These are phyloP conservation scores for Plasmodium fragile DNA, from an alignment of 169 alveolate species.

Conservation along the genomic window DNA sequence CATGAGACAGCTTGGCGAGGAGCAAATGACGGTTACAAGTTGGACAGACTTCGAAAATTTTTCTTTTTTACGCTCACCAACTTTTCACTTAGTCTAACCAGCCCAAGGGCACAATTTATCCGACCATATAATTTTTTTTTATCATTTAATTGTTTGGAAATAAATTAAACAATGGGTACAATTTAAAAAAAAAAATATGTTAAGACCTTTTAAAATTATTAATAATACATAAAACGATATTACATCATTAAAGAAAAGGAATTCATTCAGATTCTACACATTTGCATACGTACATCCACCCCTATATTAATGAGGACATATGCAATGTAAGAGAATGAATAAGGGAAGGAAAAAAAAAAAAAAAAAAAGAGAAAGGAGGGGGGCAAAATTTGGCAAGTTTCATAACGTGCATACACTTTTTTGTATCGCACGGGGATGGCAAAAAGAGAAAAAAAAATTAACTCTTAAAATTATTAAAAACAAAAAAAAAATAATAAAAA, in stretches of 20 bases:
- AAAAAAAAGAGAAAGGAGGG: background rate
- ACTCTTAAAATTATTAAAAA: conserved; percentile 33
- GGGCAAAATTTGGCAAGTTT: background rate
- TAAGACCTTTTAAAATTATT: background rate
- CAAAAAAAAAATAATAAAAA: conserved; percentile 32
- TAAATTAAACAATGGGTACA: conserved; percentile 7
- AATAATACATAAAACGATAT: background rate
- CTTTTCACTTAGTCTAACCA: background rate
- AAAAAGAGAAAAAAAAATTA: conserved; percentile 17
- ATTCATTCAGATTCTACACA: background rate
- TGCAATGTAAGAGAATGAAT: background rate
- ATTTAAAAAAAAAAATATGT: background rate
- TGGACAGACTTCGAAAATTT: background rate
- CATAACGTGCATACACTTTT: background rate
- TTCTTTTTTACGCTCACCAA: background rate
- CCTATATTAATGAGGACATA: background rate
- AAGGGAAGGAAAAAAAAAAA: background rate
- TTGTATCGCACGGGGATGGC: background rate
- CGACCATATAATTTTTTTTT: background rate
- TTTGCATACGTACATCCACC: background rate
- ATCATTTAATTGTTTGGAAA: background rate
- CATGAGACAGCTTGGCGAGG: background rate
- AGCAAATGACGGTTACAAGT: background rate
- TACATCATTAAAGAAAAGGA: background rate
- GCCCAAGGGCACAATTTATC: background rate